Base-by-base conservation (phyloP, 2,329 filamentous ascomycete species). In the Colletotrichum brevisporum region DNA sequence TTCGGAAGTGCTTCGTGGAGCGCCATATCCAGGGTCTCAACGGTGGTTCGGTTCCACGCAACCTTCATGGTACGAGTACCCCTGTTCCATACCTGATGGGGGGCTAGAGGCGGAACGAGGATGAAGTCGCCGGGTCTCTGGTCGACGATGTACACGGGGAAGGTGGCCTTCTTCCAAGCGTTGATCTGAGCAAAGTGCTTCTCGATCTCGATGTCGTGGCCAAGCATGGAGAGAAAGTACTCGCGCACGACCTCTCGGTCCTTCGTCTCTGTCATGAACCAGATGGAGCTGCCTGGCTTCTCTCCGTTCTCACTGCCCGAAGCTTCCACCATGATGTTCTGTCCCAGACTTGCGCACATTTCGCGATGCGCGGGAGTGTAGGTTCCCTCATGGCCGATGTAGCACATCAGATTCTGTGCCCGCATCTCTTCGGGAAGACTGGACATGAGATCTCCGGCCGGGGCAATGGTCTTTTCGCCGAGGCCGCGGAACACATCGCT, bases 261-360 rank as follows among this genome's bases (percentile, higher is more conserved):
- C 75, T 96, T 97, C 43, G 91, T 94, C 78, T 98, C 94, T 0
- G 96, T 98, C 96, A 99, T 98, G 78, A 98, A 97, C 96, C 96
- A 99, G 45, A 99, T 89, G 0, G 96, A 98, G 63, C 93, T 97
- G 2, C 96, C 96, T 2, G 92, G 89, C 71, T 90, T 93, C 76
- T 96, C 93, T 5, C 92, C 93, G 58, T 92, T 85, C 63, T 91
- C 88, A 18, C 88, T 83, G 3, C 89, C 83, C 1, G 95, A 98
- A 2, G 94, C 90, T 73, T 98, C 94, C 2, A 99, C 94, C 96
- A 99, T 98, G 74, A 99, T 95, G 76, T 99, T 99, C 73, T 99
- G 96, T 0, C 96, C 95, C 13, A 98, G 83, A 43, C 93, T 97
- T 13, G 94, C 96, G 79, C 96, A 99, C 96, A 99, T 99, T 79